Evolutionary conservation across 805 yeast species (phyloP).

Genomic region (Candida palmyrensis): DNA sequence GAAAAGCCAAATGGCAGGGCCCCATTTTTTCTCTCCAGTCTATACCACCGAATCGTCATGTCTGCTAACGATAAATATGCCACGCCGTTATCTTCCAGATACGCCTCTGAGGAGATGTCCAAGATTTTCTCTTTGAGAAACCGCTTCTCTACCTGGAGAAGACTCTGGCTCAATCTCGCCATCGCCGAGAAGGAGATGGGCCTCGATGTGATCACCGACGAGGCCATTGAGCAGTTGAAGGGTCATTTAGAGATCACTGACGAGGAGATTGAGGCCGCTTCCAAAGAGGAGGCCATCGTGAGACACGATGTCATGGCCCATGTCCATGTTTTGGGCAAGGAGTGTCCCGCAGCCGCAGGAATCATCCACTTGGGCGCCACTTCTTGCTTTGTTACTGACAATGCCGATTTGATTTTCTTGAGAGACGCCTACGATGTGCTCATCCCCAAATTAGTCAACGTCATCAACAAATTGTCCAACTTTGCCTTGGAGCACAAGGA

Average conservation of each 20-base stretch:
- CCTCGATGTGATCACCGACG: constrained; percentile 75
- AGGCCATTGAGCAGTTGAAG: constrained; percentile 85
- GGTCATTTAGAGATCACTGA: constrained; percentile 78
- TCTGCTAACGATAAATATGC: constrained; percentile 67
- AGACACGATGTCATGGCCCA: constrained; percentile 99
- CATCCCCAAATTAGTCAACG: constrained; percentile 93
- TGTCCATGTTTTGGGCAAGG: constrained; percentile 89
- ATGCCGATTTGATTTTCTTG: constrained; percentile 93
- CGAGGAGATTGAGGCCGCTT: constrained; percentile 85
- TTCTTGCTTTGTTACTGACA: constrained; percentile 95
- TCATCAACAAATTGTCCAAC: constrained; percentile 80
- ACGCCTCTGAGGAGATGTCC: constrained; percentile 98
- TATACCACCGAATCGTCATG: constrained; percentile 24
- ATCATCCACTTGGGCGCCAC: constrained; percentile 98
- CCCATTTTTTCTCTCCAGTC: too few relatives aligned
- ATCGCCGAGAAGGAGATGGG: constrained; percentile 94
- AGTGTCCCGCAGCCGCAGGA: constrained; percentile 95
- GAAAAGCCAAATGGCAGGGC: too few relatives aligned
- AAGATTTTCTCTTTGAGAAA: constrained; percentile 85
- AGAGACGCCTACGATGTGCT: constrained; percentile 93
- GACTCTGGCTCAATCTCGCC: constrained; percentile 92
- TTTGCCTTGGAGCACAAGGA: constrained; percentile 93
- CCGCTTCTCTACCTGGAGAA: constrained; percentile 98
- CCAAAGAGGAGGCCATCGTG: constrained; percentile 93
- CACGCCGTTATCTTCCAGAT: constrained; percentile 93